Percentiles rank a stretch among this genome's conserved stretches.
These are phyloP conservation scores for Oryza punctata DNA, from an alignment of 176 grass and related monocot species.

Conservation along the genomic window DNA sequence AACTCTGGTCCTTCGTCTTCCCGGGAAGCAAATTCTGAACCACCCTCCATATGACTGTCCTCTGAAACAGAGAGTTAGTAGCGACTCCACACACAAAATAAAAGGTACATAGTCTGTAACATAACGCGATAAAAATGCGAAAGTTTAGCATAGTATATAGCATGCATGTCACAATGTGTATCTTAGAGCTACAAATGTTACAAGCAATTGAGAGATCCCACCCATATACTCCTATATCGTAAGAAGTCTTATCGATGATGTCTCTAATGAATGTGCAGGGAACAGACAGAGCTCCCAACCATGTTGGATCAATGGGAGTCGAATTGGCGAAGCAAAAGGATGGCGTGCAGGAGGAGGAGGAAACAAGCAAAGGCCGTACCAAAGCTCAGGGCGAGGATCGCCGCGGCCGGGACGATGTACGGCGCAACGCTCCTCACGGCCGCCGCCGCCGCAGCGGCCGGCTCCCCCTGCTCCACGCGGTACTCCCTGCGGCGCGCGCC, in stretches of 20 bases:
- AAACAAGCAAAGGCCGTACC: constrained; percentile 48
- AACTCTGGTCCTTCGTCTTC: constrained; percentile 45
- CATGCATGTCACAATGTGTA: background rate
- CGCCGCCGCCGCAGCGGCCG: background rate
- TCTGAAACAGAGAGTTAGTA: constrained; percentile 76
- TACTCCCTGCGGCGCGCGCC: constrained; percentile 54
- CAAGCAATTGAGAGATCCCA: background rate
- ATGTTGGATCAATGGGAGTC: background rate
- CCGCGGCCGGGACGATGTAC: constrained; percentile 58
- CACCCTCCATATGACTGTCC: constrained; percentile 88
- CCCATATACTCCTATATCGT: background rate
- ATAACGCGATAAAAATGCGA: background rate
- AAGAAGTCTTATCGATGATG: background rate
- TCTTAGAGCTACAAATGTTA: background rate
- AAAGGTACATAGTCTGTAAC: background rate
- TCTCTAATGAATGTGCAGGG: background rate
- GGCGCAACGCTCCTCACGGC: constrained; percentile 43
- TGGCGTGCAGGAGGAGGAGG: background rate
- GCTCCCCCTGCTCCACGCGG: constrained; percentile 59
- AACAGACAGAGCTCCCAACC: background rate
- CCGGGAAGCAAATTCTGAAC: constrained; percentile 60
- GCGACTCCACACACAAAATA: constrained; percentile 18
- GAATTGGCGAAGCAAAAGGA: background rate
- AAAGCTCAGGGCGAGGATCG: constrained; percentile 58
- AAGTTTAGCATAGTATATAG: background rate